Base-by-base conservation (phyloP, 148 eudicot species). In the Gaultheria prostrata region DNA sequence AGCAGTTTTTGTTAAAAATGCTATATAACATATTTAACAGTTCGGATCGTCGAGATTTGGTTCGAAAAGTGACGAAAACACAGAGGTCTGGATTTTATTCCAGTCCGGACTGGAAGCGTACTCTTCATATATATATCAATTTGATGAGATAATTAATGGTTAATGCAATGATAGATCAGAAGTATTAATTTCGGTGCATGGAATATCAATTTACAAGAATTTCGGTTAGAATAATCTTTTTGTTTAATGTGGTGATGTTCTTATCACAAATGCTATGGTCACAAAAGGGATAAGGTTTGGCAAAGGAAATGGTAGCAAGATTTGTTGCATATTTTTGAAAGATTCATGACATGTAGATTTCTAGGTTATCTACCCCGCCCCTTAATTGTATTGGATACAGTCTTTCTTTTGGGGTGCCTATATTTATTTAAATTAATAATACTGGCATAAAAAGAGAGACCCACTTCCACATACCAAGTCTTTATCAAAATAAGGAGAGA, bases 381-480 rank as follows among this genome's bases (percentile, higher is more conserved):
- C 72, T 67, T 26, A 67, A 67, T 67, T 11, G 72, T 67, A 26
- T 28, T 67, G 72, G 0, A 67, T 67, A 67, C 35, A 4, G 72
- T 33, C 72, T 28, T 12, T 13, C 72, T 67, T 67, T 67, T 28
- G 72, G 17, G 71, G 33, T 65, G 14, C 30, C 46, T 43, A 24
- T 53, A 24, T 8, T 8, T 49, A 54, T 6, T n/a, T n/a, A 65
- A 39, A 49, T 39, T 10, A 28, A 24, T 75, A 69, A 24, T 75
- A 69, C 83, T 32, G 54, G 72, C 84, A 77, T 67, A 82, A 82
- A 82, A 85, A 84, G 57, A 43, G 43, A 71, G 39, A 81, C 54
- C 78, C 82, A 78, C 86, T 85, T 84, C 76, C 86, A 75, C 86
- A 84, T 83, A 84, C 82, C 61, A 80, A 86, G 67, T 78, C 88